Evolutionary conservation across 169 alveolate species (phyloP).

Genomic region (Theileria equi): DNA sequence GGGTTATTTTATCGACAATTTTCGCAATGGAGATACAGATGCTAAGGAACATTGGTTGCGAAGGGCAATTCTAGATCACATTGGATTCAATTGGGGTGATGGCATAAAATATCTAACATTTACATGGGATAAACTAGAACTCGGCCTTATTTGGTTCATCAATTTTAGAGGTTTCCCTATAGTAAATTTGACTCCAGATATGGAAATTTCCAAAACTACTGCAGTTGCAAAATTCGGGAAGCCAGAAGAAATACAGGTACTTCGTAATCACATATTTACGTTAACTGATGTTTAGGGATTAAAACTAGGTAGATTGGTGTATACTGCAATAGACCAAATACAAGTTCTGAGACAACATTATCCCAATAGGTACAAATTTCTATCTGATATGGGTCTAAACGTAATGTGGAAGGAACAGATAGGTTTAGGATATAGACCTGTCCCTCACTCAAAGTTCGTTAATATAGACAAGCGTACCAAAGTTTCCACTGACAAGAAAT

Average conservation of each 20-base stretch:
- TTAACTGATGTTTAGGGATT: slow-evolving; percentile 40
- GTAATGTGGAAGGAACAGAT: slow-evolving; percentile 8
- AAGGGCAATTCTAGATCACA: slow-evolving; percentile 61
- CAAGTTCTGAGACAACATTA: slow-evolving; percentile 41
- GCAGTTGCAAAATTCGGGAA: slow-evolving; percentile 64
- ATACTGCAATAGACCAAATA: slow-evolving; percentile 58
- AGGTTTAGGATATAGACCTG: slow-evolving; percentile 48
- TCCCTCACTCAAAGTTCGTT: slow-evolving; percentile 27
- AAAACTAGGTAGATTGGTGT: slow-evolving; percentile 54
- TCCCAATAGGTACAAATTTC: slow-evolving; percentile 57
- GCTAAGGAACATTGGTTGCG: slow-evolving; percentile 71
- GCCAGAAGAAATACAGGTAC: slow-evolving; percentile 71
- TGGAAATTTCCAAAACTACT: slow-evolving; percentile 45
- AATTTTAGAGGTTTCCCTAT: slow-evolving; percentile 27
- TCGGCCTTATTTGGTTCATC: slow-evolving; percentile 65
- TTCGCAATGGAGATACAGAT: slow-evolving; percentile 69
- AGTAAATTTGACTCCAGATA: slow-evolving; percentile 32
- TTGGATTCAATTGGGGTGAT: slow-evolving; percentile 70
- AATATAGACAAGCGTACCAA: neutral
- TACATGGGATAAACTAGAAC: slow-evolving; percentile 67
- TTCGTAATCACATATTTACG: neutral
- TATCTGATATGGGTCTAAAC: slow-evolving; percentile 33
- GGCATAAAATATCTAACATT: slow-evolving; percentile 63
- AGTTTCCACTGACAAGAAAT: slow-evolving; percentile 36
- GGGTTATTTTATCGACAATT: slow-evolving; percentile 56